phyloP scores from a whole-genome alignment of 805 yeast genomes.

The Yamadazyma phyllophila region DNA sequence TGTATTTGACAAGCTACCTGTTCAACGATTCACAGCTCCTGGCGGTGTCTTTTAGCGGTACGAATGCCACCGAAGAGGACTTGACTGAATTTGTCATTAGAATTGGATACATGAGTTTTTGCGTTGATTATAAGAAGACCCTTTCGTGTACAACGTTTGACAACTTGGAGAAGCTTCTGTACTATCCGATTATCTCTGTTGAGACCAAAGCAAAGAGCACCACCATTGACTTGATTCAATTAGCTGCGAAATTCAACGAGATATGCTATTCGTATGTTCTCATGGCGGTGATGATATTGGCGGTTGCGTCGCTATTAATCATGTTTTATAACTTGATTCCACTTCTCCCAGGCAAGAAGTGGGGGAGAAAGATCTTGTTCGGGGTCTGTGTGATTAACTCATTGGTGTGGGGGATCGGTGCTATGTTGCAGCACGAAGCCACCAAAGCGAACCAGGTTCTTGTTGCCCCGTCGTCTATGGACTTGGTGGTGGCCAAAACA shows the following conservation, averaged over 20 bases:
- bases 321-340: constrained; percentile 43
- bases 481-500: constrained; percentile 38
- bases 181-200: constrained; percentile 14
- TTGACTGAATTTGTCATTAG: constrained; percentile 44
- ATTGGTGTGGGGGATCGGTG: constrained; percentile 61
- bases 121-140: constrained; percentile 39
- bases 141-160: constrained; percentile 36
- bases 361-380: constrained; percentile 22
- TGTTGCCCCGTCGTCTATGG: constrained; percentile 50
- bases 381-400: constrained; percentile 34
- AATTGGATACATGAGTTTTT: constrained; percentile 58
- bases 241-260: constrained; percentile 45
- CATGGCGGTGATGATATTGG: constrained; percentile 46
- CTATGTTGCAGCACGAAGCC: constrained; percentile 64
- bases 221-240: constrained; percentile 42
- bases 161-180: constrained; percentile 20
- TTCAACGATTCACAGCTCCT: constrained; percentile 38
- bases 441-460: constrained; percentile 42
- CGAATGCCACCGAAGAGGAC: constrained; percentile 16
- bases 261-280: constrained; percentile 56
- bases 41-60: constrained; percentile 12
- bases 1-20: constrained; percentile 47
- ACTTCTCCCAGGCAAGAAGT: constrained; percentile 42
- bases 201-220: constrained; percentile 7
- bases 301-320: constrained; percentile 35